phyloP scores from a whole-genome alignment of 805 yeast genomes.

The Wickerhamomyces subpelliculosus region DNA sequence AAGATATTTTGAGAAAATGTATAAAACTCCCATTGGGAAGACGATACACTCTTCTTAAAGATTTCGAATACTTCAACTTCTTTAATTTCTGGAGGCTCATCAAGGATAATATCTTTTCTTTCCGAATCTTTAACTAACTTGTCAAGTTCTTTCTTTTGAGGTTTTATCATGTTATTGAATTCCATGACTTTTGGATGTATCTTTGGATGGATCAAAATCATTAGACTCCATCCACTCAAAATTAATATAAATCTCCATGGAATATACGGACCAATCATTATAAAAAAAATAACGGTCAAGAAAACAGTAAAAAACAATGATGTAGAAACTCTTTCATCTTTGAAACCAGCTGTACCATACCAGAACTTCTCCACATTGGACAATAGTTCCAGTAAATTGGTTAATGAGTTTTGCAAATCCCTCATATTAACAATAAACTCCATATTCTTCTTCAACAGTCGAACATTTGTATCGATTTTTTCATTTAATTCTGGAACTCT shows the following conservation, averaged over 20 bases:
- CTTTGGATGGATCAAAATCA: constrained; percentile 57
- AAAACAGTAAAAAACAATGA: constrained; percentile 42
- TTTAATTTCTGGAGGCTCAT: constrained; percentile 54
- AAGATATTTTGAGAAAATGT: constrained; percentile 51
- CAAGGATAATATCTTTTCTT: constrained; percentile 53
- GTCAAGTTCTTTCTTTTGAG: constrained; percentile 24
- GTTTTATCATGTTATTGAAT: constrained; percentile 13
- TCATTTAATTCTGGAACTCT: constrained; percentile 20
- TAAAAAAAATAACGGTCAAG: constrained; percentile 29
- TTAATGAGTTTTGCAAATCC: constrained; percentile 62
- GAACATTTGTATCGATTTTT: constrained; percentile 11
- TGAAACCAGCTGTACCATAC: constrained; percentile 61
- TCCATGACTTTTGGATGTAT: constrained; percentile 23
- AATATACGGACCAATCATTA: constrained; percentile 41
- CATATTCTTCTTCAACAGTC: constrained; percentile 25
- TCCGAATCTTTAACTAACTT: constrained; percentile 29
- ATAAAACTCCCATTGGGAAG: constrained; percentile 55
- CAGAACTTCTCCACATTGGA: constrained; percentile 47
- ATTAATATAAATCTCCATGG: constrained; percentile 63
- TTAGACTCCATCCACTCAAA: constrained; percentile 46
- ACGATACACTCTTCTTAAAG: constrained; percentile 55
- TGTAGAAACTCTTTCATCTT: constrained; percentile 62
- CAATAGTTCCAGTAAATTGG: constrained; percentile 45
- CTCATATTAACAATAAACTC: constrained; percentile 54
- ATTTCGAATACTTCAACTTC: constrained; percentile 76